Evolutionary conservation across 2,329 filamentous ascomycete species (phyloP), one percentile per base, ranked within the genome.

Genomic region (Elsinoe perseae): DNA sequence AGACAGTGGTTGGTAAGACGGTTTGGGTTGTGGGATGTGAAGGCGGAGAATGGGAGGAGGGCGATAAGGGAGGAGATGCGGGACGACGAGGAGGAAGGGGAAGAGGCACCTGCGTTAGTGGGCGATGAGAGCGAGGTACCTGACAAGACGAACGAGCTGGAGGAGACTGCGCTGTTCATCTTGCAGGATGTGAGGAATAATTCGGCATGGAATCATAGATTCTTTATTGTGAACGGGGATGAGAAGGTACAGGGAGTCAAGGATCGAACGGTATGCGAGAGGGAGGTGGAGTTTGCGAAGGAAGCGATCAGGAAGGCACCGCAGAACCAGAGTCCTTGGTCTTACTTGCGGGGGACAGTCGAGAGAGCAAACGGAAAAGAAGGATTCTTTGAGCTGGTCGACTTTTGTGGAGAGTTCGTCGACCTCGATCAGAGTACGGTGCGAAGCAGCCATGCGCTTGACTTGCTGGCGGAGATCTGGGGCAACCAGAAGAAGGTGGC

Each of bases 151-250:
- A 44, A 21, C 4, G 83, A 98, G 76, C 75, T 95, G 18, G 71
- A 76, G 53, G 83, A 85, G 58, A 82, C 89, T 30, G 86, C 93
- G 67, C 72, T 73, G 36, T 80, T 95, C 69, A 80, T 98, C 57
- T 76, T 82, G 57, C 76, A 82, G 30, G 93, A 98, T 70, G 83
- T 97, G 58, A 81, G 91, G 66, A 98, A 98, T 75, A 98, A 98
- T 71, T 93, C 87, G 43, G 93, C 92, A 14, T 98, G 93, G 93
- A 95, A 92, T 62, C 92, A 98, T 75, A 85, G 93, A 53, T 97
- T 93, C 77, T 95, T 92, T 70, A 70, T 97, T n/a, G 83, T 92
- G 16, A 95, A 96, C 80, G 80, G 68, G 75, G 79, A 76, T 9
- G 68, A 69, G 30, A 69, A 61, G 61, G 70, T 63, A 21, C 60